Base-by-base conservation (phyloP, 129 eudicot species). In the Lactuca sativa region DNA sequence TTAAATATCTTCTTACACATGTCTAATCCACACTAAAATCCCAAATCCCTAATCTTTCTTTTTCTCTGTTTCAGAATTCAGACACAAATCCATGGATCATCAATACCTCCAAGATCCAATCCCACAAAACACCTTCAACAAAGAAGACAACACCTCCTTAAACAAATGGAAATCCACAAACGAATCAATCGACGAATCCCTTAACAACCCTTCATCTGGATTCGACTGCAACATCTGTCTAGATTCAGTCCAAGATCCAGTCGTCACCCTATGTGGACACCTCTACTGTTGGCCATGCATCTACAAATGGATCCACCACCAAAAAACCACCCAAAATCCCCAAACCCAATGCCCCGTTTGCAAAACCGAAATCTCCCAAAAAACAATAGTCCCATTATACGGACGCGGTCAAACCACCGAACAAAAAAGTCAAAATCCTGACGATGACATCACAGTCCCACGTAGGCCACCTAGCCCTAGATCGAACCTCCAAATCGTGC, bases 201-300 rank as follows among this genome's bases (percentile, higher is more conserved):
- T 81, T 17, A 69, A 76, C 13, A 62, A 73, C 51, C 37, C 78
- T 6, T 72, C 89, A 0, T 80, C 76, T 51, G 83, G 84, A 7
- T 88, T 92, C 31, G 95, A 88, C 36, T 92, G 98, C 74, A 92
- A 92, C 70, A 92, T 92, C 4, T 92, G 98, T 77, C 80, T 92
- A 8, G 98, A 92, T 37, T 31, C 30, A 0, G 95, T 88, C 47
- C 81, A 83, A 9, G 98, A 92, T 62, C 98, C 98, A 0, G 96
- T 92, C 54, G 90, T 92, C 12, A 92, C 98, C 40, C 72, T 88
- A 4, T 92, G 98, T 41, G 98, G 98, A 4, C 98, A 92, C 56
- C 91, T 92, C 75, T 92, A 86, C 59, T 92, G 98, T 34, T 92
- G 98, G 98, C 96, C 95, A 6, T 92, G 98, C 67, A 92, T 92